Percentiles rank a stretch among this genome's conserved stretches.
phyloP scores from a whole-genome alignment of 805 yeast species.

The Wickerhamomyces mucosus region DNA sequence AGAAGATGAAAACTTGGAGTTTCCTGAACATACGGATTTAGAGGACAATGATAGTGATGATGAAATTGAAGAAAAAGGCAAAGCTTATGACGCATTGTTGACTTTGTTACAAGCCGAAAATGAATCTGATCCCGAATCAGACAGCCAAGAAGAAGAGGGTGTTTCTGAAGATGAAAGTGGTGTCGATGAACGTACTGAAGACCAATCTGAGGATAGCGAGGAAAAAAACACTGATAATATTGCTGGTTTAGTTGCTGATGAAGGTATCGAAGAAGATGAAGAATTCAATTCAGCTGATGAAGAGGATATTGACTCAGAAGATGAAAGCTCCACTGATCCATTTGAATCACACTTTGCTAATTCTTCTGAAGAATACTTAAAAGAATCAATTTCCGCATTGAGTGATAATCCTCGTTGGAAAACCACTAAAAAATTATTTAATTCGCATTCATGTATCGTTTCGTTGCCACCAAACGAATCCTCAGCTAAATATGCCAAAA shows the following conservation, averaged over 20 bases:
- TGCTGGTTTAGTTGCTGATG: conserved; percentile 15
- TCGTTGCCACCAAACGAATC: conserved; percentile 20
- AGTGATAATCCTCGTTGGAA: conserved; percentile 15
- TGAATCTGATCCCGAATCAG: conserved; percentile 13
- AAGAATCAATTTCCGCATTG: conserved; percentile 26
- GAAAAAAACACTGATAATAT: conserved; percentile 20
- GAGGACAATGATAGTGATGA: conserved; percentile 11
- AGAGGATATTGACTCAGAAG: conserved; percentile 24
- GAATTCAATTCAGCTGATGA: conserved; percentile 21
- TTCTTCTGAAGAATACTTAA: conserved; percentile 26
- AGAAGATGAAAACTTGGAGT: conserved; percentile 6
- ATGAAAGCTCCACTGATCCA: conserved; percentile 49
- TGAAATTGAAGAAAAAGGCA: conserved; percentile 23
- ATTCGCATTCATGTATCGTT: conserved; percentile 11
- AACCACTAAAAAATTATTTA: conserved; percentile 15
- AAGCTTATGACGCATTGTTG: conserved; percentile 59
- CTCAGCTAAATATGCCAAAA: conserved; percentile 11
- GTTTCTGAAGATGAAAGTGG: conserved; percentile 11
- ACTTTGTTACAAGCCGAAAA: conserved; percentile 48
- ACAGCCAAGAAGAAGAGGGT: conserved; percentile 7
- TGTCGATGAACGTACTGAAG: conserved; percentile 18
- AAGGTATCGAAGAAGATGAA: conserved; percentile 14
- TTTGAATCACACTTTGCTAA: conserved; percentile 68
- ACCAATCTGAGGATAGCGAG: conserved; percentile 25
- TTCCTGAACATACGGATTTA: neutral